A percentile compares a stretch with the other conserved stretches of the same genome.
Conservation (phyloP, 2,329 filamentous ascomycete species). For the Plenodomus biglobosus region DNA sequence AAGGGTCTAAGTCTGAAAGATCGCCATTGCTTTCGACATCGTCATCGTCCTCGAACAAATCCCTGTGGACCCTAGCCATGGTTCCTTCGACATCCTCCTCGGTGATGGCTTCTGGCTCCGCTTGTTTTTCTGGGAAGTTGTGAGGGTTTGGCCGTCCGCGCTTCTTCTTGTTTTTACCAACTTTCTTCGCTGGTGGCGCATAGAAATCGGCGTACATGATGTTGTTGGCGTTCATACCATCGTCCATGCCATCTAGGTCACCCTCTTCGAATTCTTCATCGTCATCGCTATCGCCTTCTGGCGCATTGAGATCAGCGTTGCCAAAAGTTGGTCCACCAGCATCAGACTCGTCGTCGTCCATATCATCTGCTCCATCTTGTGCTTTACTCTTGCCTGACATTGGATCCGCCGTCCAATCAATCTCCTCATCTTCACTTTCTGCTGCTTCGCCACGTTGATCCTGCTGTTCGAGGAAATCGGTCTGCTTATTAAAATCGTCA, state of each 20-base stretch:
- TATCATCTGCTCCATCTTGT: constrained; percentile 38
- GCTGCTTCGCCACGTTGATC: constrained; percentile 76
- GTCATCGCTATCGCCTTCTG: constrained; percentile 70
- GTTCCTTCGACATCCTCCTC: constrained; percentile 74
- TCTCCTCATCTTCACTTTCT: constrained; percentile 72
- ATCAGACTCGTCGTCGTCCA: constrained; percentile 62
- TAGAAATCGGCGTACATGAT: constrained; percentile 94
- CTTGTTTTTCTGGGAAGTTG: constrained; percentile 46
- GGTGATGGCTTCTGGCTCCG: constrained; percentile 19
- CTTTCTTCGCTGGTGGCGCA: constrained; percentile 76
- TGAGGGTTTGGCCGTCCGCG: constrained; percentile 59
- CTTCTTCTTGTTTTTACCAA: constrained; percentile 58
- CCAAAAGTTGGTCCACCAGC: constrained; percentile 84
- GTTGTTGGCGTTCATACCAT: constrained; percentile 76
- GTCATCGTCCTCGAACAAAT: constrained; percentile 77
- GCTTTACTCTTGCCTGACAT: constrained; percentile 46
- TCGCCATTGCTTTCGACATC: constrained; percentile 60
- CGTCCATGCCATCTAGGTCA: constrained; percentile 54
- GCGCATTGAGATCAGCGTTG: constrained; percentile 71
- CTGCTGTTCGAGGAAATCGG: constrained; percentile 84
- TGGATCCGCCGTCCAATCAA: constrained; percentile 86
- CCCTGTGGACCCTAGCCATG: constrained; percentile 83
- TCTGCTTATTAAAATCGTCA: constrained; percentile 94
- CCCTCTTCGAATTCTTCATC: constrained; percentile 60
- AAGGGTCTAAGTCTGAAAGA: constrained; percentile 64